These are phyloP conservation scores for Colletotrichum sp. DNA, from an alignment of 2,329 filamentous ascomycete genomes.

Conservation along the genomic window DNA sequence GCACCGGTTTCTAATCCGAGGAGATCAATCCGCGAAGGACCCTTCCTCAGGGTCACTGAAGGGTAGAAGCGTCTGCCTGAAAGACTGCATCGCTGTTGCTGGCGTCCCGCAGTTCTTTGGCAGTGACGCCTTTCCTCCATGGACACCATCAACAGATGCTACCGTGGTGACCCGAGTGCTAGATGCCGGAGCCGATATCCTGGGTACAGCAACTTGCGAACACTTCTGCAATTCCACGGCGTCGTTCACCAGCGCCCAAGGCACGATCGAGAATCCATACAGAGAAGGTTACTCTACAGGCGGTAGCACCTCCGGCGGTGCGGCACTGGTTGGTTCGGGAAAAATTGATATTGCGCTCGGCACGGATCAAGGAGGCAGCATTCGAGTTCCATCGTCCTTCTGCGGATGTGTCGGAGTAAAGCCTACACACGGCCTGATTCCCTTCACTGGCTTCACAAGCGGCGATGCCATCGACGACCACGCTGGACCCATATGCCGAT, in stretches of 20 bases:
- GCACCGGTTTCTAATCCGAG: constrained; percentile 50
- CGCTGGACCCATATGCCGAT: constrained; percentile 46
- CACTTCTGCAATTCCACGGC: constrained; percentile 56
- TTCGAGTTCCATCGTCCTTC: constrained; percentile 47
- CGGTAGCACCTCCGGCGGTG: constrained; percentile 54
- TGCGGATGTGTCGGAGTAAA: constrained; percentile 52
- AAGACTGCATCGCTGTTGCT: constrained; percentile 60
- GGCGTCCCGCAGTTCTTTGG: constrained; percentile 59
- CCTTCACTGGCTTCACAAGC: constrained; percentile 53
- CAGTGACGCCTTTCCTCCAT: constrained; percentile 52
- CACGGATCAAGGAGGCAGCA: constrained; percentile 53
- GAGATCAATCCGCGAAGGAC: not conserved
- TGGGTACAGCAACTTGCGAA: constrained; percentile 58
- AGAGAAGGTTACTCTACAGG: constrained; percentile 50
- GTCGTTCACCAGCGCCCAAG: constrained; percentile 51
- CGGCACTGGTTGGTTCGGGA: constrained; percentile 47
- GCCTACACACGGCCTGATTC: constrained; percentile 55
- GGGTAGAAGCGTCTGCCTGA: constrained; percentile 54
- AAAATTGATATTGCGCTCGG: constrained; percentile 50
- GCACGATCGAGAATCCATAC: constrained; percentile 51
- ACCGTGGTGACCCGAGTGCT: constrained; percentile 56
- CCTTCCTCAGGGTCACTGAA: constrained; percentile 26
- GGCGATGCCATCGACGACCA: constrained; percentile 58
- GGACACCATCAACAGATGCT: constrained; percentile 58
- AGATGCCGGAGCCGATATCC: constrained; percentile 54